A percentile compares a stretch with the other conserved stretches of the same genome.
phyloP scores from a whole-genome alignment of 192 early-diverging fungal genomes.

The Entrophospora sp. region DNA sequence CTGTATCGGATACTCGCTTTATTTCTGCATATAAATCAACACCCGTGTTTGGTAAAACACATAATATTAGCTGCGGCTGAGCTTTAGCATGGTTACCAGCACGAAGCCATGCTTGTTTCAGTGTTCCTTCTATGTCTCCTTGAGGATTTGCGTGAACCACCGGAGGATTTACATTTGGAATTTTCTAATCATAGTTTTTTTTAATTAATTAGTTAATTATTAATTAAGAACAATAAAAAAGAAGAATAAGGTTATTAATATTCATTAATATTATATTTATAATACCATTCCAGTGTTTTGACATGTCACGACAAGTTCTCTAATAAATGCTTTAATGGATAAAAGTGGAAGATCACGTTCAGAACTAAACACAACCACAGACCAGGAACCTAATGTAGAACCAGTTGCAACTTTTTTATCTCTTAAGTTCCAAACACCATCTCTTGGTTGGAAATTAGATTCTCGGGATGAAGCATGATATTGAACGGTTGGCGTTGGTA shows the following conservation, averaged over 20 bases:
- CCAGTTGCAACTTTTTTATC: constrained; percentile 73
- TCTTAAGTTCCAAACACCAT: constrained; percentile 83
- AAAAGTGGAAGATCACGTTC: constrained; percentile 39
- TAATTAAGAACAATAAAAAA: too few species aligned
- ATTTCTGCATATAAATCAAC: constrained; percentile 69
- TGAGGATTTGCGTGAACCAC: constrained; percentile 43
- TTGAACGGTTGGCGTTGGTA: constrained; percentile 69
- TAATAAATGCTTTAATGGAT: constrained; percentile 63
- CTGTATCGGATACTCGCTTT: constrained; percentile 82
- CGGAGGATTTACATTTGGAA: constrained; percentile 22
- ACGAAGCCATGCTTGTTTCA: constrained; percentile 62
- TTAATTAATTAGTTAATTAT: too few species aligned
- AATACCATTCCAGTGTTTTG: constrained; percentile 64
- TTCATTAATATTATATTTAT: too few species aligned
- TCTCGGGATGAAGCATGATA: constrained; percentile 44
- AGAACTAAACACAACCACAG: constrained; percentile 69
- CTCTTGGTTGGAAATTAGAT: constrained; percentile 41
- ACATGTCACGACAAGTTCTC: constrained; percentile 62
- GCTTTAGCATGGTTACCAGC: constrained; percentile 58
- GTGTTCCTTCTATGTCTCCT: constrained; percentile 58
- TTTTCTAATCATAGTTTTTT: too few species aligned
- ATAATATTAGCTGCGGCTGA: constrained; percentile 72
- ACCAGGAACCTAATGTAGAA: constrained; percentile 66
- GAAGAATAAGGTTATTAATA: too few species aligned
- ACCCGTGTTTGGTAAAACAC: constrained; percentile 72